Conservation (phyloP, 2,329 filamentous ascomycete genomes). For the Leptographium wingfieldii region DNA sequence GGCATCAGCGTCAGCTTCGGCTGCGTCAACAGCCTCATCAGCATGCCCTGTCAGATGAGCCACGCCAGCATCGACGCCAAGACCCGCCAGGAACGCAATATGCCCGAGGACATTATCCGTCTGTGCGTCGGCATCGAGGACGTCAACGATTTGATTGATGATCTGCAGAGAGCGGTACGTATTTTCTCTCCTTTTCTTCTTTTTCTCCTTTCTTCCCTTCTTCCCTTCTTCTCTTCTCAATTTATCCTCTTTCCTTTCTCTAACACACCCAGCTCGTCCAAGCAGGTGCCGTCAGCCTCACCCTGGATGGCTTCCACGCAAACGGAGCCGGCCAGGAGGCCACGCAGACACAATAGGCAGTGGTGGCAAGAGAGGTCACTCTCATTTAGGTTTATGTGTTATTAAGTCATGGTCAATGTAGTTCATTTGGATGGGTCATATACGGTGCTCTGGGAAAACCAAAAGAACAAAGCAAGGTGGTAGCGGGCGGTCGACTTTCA, state of each 20-base stretch:
- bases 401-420: neutral
- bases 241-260: neutral
- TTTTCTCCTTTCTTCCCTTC: neutral
- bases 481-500: neutral
- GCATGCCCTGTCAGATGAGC: constrained; percentile 99
- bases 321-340: constrained; percentile 14
- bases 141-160: constrained; percentile 79
- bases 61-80: constrained; percentile 97
- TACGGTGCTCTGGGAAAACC: neutral
- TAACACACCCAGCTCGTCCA: constrained; percentile 57
- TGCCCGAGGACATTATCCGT: constrained; percentile 94
- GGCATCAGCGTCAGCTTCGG: constrained; percentile 96
- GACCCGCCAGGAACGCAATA: constrained; percentile 73
- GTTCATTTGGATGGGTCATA: neutral
- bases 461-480: neutral
- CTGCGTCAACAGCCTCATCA: constrained; percentile 96
- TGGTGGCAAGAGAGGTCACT: neutral
- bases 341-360: neutral
- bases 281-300: constrained; percentile 83
- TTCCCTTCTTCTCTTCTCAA: neutral
- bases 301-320: constrained; percentile 70
- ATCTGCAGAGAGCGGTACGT: constrained; percentile 80
- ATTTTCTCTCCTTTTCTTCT: neutral
- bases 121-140: constrained; percentile 97
- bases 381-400: neutral